These are phyloP conservation scores for Leavenworthia alabamica DNA, from an alignment of 345 rosid genomes.

Conservation along the genomic window DNA sequence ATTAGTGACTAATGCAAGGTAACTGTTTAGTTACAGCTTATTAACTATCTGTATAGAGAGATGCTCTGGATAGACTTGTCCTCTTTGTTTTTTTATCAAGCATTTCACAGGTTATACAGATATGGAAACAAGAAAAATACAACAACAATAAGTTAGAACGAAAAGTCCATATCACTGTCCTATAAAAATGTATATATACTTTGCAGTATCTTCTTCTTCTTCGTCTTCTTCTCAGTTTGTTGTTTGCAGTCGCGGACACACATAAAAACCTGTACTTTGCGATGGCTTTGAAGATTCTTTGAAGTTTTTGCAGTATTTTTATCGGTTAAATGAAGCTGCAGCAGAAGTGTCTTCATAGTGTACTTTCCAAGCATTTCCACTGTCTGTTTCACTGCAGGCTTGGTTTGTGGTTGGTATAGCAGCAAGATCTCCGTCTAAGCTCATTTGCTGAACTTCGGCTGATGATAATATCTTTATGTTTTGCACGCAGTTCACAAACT, in stretches of 20 bases:
- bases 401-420: slow-evolving; percentile 59
- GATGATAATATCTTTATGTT: slow-evolving; percentile 87
- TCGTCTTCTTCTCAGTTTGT: slow-evolving; percentile 10
- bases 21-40: slow-evolving; percentile 12
- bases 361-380: slow-evolving; percentile 84
- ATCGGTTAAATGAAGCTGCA: slow-evolving; percentile 80
- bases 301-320: slow-evolving; percentile 9
- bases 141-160: slow-evolving; percentile 22
- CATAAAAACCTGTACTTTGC: slow-evolving; percentile 14
- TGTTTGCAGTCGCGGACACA: slow-evolving; percentile 21
- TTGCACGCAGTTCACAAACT: slow-evolving; percentile 66
- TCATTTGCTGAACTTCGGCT: slow-evolving; percentile 92
- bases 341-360: slow-evolving; percentile 77
- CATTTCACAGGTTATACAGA: slow-evolving; percentile 23
- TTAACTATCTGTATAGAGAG: slow-evolving; percentile 1
- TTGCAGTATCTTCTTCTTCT: slow-evolving; percentile 20
- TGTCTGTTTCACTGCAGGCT: slow-evolving; percentile 81
- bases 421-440: slow-evolving; percentile 87
- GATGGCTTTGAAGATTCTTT: background rate
- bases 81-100: background rate
- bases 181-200: slow-evolving; percentile 26
- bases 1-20: slow-evolving; percentile 2
- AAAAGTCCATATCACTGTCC: slow-evolving; percentile 18
- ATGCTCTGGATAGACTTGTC: slow-evolving; percentile 1
- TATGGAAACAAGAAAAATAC: slow-evolving; percentile 4